Evolutionary conservation across 768 basidiomycete species (phyloP).

Genomic region (Kwoniella dendrophila): DNA sequence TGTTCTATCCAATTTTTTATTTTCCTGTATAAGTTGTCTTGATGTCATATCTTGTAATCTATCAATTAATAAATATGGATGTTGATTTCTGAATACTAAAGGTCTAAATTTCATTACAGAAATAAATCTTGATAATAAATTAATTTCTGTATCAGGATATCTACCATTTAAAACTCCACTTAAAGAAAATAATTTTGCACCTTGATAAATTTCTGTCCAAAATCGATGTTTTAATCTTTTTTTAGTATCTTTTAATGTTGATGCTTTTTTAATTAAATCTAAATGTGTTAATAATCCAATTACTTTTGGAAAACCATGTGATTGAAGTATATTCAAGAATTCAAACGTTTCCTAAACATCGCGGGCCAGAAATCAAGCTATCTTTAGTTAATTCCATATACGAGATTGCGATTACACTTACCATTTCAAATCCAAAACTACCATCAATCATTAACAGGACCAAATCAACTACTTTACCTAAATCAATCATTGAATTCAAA

Average conservation of each 20-base stretch:
- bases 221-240: slow-evolving; percentile 95
- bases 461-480: slow-evolving; percentile 94
- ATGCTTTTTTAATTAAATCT: slow-evolving; percentile 90
- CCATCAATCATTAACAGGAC: slow-evolving; percentile 97
- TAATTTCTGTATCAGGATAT: slow-evolving; percentile 93
- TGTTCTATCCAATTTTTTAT: slow-evolving; percentile 90
- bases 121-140: slow-evolving; percentile 94
- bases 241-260: slow-evolving; percentile 83
- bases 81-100: slow-evolving; percentile 88
- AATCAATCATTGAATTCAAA: slow-evolving; percentile 96
- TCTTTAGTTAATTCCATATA: not conserved
- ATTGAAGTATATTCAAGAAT: slow-evolving; percentile 93
- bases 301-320: slow-evolving; percentile 98
- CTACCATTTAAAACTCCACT: slow-evolving; percentile 96
- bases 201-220: slow-evolving; percentile 99
- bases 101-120: slow-evolving; percentile 99
- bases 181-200: slow-evolving; percentile 96
- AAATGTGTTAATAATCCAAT: slow-evolving; percentile 94
- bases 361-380: not conserved
- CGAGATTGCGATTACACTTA: slow-evolving; percentile 55
- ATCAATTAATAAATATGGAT: slow-evolving; percentile 93
- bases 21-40: slow-evolving; percentile 73
- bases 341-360: slow-evolving; percentile 88
- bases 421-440: slow-evolving; percentile 99
- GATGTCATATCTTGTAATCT: slow-evolving; percentile 93